Base-by-base conservation (phyloP, 1,284 basidiomycete species). In the Anthracocystis setariae region DNA sequence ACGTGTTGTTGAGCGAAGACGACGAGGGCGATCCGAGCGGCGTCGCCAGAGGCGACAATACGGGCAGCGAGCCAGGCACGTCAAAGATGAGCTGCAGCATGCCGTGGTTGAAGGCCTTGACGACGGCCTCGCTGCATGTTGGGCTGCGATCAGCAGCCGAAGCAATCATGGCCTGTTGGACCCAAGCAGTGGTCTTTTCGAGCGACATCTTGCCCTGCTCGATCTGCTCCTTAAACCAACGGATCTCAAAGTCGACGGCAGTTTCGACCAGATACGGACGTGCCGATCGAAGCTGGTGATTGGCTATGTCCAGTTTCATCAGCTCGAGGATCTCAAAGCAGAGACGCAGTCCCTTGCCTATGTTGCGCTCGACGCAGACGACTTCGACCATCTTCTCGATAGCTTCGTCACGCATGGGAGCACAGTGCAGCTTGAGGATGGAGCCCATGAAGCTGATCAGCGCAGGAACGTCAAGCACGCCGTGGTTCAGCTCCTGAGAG, bases 231-330 rank as follows among this genome's bases (percentile, higher is more conserved):
- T 88, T 87, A 84, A 94, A 92, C 58, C 89, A 89, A 73, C 88
- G 88, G 71, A 90, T 87, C 84, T 95, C 93, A 78, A 92, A 92
- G 45, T 90, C 88, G 38, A 89, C 89, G 0, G 93, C 90, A 33
- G 90, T 90, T 65, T 90, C 88, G 74, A 92, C 87, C 62, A 96
- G 87, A 84, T 90, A 92, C 17, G 92, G 91, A 55, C 92, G 90
- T 17, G 94, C 87, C 27, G 91, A 90, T 81, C 93, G 90, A 20
- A 95, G 88, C 84, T 95, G 93, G 84, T 95, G 93, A 82, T 96
- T 96, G 38, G 93, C 93, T 73, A 95, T 93, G 83, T 96, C 93
- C 76, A 96, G 87, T 86, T 94, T 94, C 93, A 96, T 95, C 73
- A 94, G 87, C 85, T 96, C 93, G 52, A 94, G 86, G 63, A 95